Base-by-base conservation (phyloP, 257 asterid species). In the Verbena officinalis region DNA sequence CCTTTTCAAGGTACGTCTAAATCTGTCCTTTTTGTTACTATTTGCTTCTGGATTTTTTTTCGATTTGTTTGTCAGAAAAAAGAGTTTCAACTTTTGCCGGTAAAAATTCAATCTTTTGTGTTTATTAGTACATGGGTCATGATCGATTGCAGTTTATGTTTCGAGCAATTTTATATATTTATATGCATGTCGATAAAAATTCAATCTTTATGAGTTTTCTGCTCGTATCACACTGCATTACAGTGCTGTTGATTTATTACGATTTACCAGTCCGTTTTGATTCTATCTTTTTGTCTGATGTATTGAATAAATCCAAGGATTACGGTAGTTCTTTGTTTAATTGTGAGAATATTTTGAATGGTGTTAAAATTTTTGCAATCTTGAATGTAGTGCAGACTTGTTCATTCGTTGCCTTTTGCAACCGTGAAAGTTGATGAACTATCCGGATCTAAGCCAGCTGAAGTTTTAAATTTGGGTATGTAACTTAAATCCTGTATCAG, bases 361-460 rank as follows among this genome's bases (percentile, higher is more conserved):
- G 2, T 21, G 2, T 62, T 20, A 43, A 22, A 44, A 17, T 45
- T 46, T 23, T 14, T 57, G 24, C 8, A 21, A n/a, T 55, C 27
- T 53, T 53, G 38, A 31, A 2, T 50, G 23, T 19, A 42, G 15
- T 76, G 82, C 88, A 91, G 96, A 74, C 78, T 55, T 19, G 65
- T 54, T 77, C 86, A 78, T 71, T 83, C 87, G n/a, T 54, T 84
- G 49, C 77, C 96, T 39, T 94, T 94, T 62, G 91, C 90, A 3
- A 81, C 97, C 6, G 77, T 90, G 59, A 75, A 79, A 50, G 93
- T 76, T 19, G 96, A 90, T 68, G 88, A 88, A 60, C 43, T 94
- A 69, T 88, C 97, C 42, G 96, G 90, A 36, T 75, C 97, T 27
- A 80, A 66, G 73, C 99, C 97, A 14, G 96, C 97, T 23, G 96